Percentiles rank a stretch among this genome's conserved stretches.
These are phyloP conservation scores for Neurospora hispaniola DNA, from an alignment of 495 filamentous ascomycete species.

Conservation along the genomic window DNA sequence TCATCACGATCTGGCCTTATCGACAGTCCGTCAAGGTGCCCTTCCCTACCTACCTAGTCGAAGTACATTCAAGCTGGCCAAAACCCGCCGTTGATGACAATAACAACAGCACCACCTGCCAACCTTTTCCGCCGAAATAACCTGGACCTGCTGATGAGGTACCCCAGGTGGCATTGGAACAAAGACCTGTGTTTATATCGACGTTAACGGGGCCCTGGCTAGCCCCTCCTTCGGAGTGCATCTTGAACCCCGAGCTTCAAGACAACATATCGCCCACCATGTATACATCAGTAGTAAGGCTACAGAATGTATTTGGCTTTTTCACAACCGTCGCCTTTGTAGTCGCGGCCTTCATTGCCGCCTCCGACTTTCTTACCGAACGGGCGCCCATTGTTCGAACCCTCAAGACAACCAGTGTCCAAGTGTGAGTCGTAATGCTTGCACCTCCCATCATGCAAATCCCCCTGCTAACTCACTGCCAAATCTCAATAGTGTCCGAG, in stretches of 20 bases:
- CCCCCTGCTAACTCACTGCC: not conserved
- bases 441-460: not conserved
- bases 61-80: not conserved
- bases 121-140: not conserved
- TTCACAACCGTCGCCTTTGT: constrained; percentile 89
- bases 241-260: not conserved
- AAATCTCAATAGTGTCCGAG: constrained; percentile 53
- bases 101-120: not conserved
- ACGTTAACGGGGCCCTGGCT: not conserved
- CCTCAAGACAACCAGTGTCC: constrained; percentile 64
- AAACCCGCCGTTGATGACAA: not conserved
- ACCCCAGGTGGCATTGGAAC: constrained; percentile 1
- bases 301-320: constrained; percentile 92
- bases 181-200: not conserved
- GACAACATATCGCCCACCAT: constrained; percentile 40
- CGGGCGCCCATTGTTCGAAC: constrained; percentile 53
- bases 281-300: constrained; percentile 75
- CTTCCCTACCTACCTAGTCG: not conserved
- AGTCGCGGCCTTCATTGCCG: constrained; percentile 66
- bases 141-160: constrained; percentile 1
- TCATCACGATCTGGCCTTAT: constrained; percentile 28
- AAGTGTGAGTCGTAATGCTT: constrained; percentile 54
- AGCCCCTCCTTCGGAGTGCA: not conserved
- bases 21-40: not conserved
- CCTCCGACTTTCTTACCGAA: constrained; percentile 63